Base-by-base conservation (phyloP, 352 stramenopile genomes). In the Phytophthora fragariaefolia region DNA sequence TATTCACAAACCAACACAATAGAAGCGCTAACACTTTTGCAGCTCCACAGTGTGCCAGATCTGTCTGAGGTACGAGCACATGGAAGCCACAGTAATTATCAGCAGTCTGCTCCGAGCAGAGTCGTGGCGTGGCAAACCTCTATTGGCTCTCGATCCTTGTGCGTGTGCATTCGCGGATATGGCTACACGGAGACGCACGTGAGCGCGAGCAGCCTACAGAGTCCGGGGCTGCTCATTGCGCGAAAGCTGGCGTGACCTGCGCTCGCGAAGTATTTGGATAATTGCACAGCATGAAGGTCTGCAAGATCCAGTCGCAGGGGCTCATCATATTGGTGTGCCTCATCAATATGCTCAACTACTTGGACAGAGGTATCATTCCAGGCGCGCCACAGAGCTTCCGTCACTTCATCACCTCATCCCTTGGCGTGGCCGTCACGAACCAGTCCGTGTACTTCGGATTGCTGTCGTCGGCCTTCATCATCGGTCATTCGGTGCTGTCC, bases 341-440 rank as follows among this genome's bases (percentile, higher is more conserved):
- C 30, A 93, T 93, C 67, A 98, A 98, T 68, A 73, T 98, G 18
- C 73, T 97, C 57, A 98, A 97, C 71, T 98, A 97, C 78, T 58
- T 97, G 27, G 93, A 98, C 79, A 84, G 95, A 20, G 90, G 91
- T 43, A 98, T 98, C 64, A 98, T 98, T 58, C 89, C 96, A 0
- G 96, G 96, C 20, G 89, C 91, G 0, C 50, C 59, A 23, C 59
- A 76, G 48, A 76, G 34, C 47, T 94, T 97, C 67, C 82, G 85
- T 12, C 73, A 71, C 26, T 97, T 97, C 57, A 87, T 95, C 50
- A 71, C 71, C 10, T 48, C 57, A 17, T 82, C 82, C 10, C 51
- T 74, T 6, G 64, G 80, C 27, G 62, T 77, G 17, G 57, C 63
- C 6, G 59, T 60, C 36, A 61, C 71, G 8, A 68, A 82, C 17